Conservation (phyloP, 176 grass and related monocot genomes). For the Eleusine indica region DNA sequence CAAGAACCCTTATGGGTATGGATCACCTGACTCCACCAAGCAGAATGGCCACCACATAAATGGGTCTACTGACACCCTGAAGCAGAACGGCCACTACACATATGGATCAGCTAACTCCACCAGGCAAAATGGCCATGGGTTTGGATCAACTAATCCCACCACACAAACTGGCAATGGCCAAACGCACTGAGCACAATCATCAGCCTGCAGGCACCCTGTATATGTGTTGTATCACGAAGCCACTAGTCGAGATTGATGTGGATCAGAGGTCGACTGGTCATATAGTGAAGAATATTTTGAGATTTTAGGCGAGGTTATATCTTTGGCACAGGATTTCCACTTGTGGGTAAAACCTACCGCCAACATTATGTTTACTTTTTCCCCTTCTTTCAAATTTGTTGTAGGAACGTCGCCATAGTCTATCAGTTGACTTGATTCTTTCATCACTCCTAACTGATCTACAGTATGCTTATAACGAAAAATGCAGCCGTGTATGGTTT, state of each 20-base stretch:
- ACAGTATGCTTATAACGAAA: background rate
- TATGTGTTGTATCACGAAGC: conserved; percentile 35
- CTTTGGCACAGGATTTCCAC: conserved; percentile 26
- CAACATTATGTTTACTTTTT: conserved; percentile 21
- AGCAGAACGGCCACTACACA: conserved; percentile 34
- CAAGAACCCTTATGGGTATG: conserved; percentile 79
- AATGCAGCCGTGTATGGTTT: conserved; percentile 5
- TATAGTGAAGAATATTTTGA: background rate
- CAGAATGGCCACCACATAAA: conserved; percentile 43
- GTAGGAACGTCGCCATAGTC: conserved; percentile 42
- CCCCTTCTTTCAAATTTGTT: conserved; percentile 25
- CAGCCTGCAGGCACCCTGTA: conserved; percentile 39
- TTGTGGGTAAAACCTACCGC: conserved; percentile 29
- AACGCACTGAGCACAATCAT: conserved; percentile 29
- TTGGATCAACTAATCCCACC: conserved; percentile 31
- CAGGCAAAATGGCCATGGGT: conserved; percentile 24
- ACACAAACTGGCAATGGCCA: conserved; percentile 41
- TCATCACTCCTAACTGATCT: conserved; percentile 45
- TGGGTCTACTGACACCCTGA: conserved; percentile 29
- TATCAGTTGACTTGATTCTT: conserved; percentile 49
- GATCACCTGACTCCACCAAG: conserved; percentile 46
- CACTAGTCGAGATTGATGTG: conserved; percentile 12
- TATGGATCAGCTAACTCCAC: conserved; percentile 29
- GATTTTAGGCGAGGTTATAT: conserved; percentile 35
- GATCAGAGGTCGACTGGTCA: conserved; percentile 30